A percentile compares a stretch with the other conserved stretches of the same genome.
phyloP scores from a whole-genome alignment of 2,329 filamentous ascomycete species.

The Xylariaceae sp. region DNA sequence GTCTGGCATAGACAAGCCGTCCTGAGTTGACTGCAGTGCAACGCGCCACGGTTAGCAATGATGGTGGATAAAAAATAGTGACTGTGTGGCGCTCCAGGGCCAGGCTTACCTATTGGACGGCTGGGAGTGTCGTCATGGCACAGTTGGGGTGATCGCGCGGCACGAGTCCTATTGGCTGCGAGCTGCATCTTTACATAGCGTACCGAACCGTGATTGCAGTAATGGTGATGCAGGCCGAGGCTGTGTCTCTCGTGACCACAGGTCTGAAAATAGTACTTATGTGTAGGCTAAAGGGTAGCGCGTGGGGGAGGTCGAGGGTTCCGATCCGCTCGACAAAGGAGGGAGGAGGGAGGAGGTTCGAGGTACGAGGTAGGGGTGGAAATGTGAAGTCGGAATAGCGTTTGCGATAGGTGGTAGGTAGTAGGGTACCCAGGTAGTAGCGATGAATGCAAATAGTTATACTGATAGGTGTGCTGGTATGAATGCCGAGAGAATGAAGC shows the following conservation, averaged over 20 bases:
- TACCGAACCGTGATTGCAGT: conserved; percentile 4
- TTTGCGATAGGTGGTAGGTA: too few relatives aligned
- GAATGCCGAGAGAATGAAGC: too few relatives aligned
- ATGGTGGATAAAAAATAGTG: conserved; percentile 1
- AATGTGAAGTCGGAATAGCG: too few relatives aligned
- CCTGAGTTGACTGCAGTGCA: conserved; percentile 23
- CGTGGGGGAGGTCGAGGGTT: neutral
- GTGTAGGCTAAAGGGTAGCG: neutral
- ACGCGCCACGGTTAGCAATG: conserved; percentile 4
- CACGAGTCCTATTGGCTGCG: conserved; percentile 16
- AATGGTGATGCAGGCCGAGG: conserved; percentile 9
- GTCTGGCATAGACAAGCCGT: conserved; percentile 37
- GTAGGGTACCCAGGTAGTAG: too few relatives aligned
- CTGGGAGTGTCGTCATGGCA: conserved; percentile 26
- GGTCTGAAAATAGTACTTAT: neutral
- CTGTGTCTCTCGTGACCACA: neutral
- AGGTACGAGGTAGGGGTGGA: too few relatives aligned
- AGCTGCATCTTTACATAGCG: conserved; percentile 11
- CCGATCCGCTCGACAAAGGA: too few relatives aligned
- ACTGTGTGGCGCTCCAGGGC: conserved; percentile 9
- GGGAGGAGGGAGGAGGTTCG: too few relatives aligned
- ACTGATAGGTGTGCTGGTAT: too few relatives aligned
- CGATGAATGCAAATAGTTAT: too few relatives aligned
- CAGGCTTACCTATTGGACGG: conserved; percentile 22
- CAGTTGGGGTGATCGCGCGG: conserved; percentile 16